Percentiles rank a stretch among this genome's conserved stretches.
These are phyloP conservation scores for Suillus sp. DNA, from an alignment of 768 basidiomycete genomes.

Conservation along the genomic window DNA sequence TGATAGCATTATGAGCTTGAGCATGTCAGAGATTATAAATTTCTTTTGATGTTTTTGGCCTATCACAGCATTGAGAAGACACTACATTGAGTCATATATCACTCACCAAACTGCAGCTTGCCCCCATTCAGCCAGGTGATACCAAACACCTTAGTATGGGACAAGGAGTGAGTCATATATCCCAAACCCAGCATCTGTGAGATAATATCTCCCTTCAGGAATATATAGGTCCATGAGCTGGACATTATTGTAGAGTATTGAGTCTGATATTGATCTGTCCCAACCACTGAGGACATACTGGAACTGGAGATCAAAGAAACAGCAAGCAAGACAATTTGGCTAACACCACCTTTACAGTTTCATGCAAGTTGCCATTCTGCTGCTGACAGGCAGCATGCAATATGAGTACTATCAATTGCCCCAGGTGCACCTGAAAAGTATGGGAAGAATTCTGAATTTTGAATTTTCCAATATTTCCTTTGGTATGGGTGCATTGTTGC, in stretches of 20 bases:
- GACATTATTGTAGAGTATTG: slow-evolving; percentile 16
- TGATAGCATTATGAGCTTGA: too few species aligned
- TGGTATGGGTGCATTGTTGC: too few species aligned
- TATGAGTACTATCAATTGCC: slow-evolving; percentile 39
- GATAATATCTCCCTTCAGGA: slow-evolving; percentile 19
- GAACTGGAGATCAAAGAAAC: slow-evolving; percentile 21
- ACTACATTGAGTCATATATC: neutral
- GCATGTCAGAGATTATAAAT: too few species aligned
- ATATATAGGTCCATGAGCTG: slow-evolving; percentile 16
- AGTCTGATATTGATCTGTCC: slow-evolving; percentile 19
- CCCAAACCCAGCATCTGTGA: slow-evolving; percentile 22
- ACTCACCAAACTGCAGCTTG: slow-evolving; percentile 2
- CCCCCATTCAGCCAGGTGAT: slow-evolving; percentile 24
- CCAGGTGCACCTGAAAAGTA: slow-evolving; percentile 35
- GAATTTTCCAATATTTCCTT: too few species aligned
- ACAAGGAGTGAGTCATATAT: slow-evolving; percentile 5
- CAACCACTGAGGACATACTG: slow-evolving; percentile 21
- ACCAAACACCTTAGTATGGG: slow-evolving; percentile 15
- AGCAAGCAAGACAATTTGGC: slow-evolving; percentile 26
- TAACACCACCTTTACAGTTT: slow-evolving; percentile 27
- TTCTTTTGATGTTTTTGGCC: too few species aligned
- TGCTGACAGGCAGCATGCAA: slow-evolving; percentile 23
- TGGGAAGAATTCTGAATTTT: slow-evolving; percentile 36
- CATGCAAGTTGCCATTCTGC: slow-evolving; percentile 17
- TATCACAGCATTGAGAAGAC: too few species aligned